A percentile compares a stretch with the other conserved stretches of the same genome.
phyloP scores from a whole-genome alignment of 2,329 filamentous ascomycete species.

The Aspergillus sergii region DNA sequence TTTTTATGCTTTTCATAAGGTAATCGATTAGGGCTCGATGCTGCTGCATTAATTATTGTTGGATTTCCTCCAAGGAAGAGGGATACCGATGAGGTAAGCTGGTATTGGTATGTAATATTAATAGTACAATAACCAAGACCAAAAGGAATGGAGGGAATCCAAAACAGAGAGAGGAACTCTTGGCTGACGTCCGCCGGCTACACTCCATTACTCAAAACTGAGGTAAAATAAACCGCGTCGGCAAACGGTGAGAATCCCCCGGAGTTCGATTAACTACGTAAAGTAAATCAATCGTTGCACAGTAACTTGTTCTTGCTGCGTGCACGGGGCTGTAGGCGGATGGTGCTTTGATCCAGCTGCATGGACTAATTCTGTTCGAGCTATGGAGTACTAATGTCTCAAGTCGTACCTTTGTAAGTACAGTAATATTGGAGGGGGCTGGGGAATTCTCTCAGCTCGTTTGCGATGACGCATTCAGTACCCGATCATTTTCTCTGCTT shows the following conservation, averaged over 20 bases:
- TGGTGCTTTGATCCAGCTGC: conserved; percentile 21
- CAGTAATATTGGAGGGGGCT: background rate
- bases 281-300: background rate
- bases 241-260: conserved; percentile 34
- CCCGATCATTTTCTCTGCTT: background rate
- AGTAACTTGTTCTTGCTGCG: background rate
- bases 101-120: conserved; percentile 1
- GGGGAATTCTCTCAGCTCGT: background rate
- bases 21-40: background rate
- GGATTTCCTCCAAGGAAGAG: background rate
- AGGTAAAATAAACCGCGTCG: conserved; percentile 16
- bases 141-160: background rate
- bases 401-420: background rate
- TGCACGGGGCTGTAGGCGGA: conserved; percentile 30
- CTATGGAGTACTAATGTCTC: background rate
- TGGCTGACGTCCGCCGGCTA: conserved; percentile 30
- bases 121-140: background rate
- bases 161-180: conserved; percentile 13
- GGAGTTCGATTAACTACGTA: conserved; percentile 23
- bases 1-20: background rate
- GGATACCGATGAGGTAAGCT: conserved; percentile 1
- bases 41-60: background rate
- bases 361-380: background rate
- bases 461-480: background rate
- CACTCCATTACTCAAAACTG: background rate